Percentiles rank a stretch among this genome's conserved stretches.
Conservation (phyloP, 805 yeast genomes). For the Yarrowia sp. region DNA sequence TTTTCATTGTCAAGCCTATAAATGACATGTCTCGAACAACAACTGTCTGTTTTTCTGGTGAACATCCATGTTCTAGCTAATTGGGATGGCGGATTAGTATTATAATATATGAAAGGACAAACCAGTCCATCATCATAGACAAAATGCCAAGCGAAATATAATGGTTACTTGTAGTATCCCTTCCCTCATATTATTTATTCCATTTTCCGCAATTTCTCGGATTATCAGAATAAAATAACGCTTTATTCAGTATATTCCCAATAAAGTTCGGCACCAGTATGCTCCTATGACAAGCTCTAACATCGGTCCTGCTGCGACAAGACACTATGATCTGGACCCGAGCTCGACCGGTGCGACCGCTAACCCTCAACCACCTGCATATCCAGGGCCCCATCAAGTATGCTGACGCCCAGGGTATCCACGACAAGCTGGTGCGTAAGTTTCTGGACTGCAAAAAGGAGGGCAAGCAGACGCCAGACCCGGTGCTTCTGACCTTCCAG, state of each 20-base stretch:
- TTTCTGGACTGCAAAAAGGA: constrained; percentile 24
- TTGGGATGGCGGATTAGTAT: too few species aligned
- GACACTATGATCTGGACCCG: constrained; percentile 17
- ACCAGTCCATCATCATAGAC: too few species aligned
- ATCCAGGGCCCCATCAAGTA: constrained; percentile 14
- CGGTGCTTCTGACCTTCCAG: constrained; percentile 76
- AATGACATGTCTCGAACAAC: too few species aligned
- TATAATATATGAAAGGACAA: too few species aligned
- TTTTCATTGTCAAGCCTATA: too few species aligned
- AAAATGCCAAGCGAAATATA: too few species aligned
- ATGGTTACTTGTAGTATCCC: too few species aligned
- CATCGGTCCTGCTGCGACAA: not conserved
- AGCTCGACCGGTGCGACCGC: constrained; percentile 22
- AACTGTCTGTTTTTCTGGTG: too few species aligned
- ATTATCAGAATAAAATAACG: too few species aligned
- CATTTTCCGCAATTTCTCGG: not conserved
- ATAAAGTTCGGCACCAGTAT: not conserved
- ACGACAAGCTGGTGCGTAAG: constrained; percentile 21
- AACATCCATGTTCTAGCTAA: too few species aligned
- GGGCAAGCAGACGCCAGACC: constrained; percentile 39
- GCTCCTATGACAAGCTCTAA: not conserved
- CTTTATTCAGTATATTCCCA: not conserved
- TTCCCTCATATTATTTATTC: not conserved
- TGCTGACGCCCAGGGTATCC: constrained; percentile 18
- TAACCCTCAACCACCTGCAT: constrained; percentile 15